Evolutionary conservation across 441 rosid genomes (phyloP), one percentile per base, ranked within the genome.

Genomic region (Croton laevigatus): DNA sequence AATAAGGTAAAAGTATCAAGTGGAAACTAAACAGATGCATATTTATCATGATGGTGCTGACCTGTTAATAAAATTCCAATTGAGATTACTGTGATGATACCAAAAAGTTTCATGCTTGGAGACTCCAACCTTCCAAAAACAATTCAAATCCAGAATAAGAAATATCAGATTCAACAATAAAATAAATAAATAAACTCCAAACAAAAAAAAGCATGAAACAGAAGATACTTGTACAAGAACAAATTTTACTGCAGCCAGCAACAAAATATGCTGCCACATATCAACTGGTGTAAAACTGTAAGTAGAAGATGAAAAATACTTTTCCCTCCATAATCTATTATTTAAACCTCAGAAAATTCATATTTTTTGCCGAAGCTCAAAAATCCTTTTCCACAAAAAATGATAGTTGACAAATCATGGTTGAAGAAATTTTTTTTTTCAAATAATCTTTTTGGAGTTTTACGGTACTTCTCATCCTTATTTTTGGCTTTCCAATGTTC

Each of bases 31-130:
- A 42, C 57, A 61, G 2, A 22, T 6, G 22, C 23, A 27, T 27
- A 54, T 8, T 44, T 8, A 27, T 19, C 37, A 53, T 13, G 6
- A 81, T 75, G 69, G 36, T 62, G 38, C 70, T 55, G 76, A 93
- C 99, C 99, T 74, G 99, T 75, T 69, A 95, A 79, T 78, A 95
- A 82, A 72, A 95, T 81, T 81, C 99, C 99, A 65, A 83, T 61
- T 42, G 98, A 95, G 75, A 95, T 95, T 55, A 95, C 76, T 52
- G 85, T 48, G 58, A 93, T 93, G 76, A 95, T 95, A 54, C 99
- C 96, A 48, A 84, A 75, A 76, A 95, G 99, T 75, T 85, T 88
- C 67, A 88, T 62, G 89, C 99, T 95, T 66, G 99, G 99, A 75
- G 96, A 82, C 84, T 95, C 99, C 91, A 95, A 84, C 93, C 98